Percentiles rank a stretch among this genome's conserved stretches.
These are phyloP conservation scores for Diutina pseudorugosa DNA, from an alignment of 1,139 yeast species.

Conservation along the genomic window DNA sequence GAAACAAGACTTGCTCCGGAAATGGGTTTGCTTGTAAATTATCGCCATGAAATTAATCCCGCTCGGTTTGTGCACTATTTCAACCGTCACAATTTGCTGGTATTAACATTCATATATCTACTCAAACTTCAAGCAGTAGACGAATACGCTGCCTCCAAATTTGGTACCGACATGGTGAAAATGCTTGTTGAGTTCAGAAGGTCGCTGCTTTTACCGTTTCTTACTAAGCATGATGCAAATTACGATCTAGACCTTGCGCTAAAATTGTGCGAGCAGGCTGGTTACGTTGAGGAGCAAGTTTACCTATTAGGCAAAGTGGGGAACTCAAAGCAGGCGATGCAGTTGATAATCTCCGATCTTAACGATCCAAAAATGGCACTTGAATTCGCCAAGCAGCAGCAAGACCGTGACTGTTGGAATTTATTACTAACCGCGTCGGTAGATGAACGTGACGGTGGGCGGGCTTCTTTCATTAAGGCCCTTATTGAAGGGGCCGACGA, in stretches of 20 bases:
- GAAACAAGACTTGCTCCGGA: slow-evolving; percentile 29
- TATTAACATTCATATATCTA: slow-evolving; percentile 49
- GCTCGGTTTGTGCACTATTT: slow-evolving; percentile 35
- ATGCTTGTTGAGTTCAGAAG: slow-evolving; percentile 55
- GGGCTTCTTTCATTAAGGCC: slow-evolving; percentile 65
- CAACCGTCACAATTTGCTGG: slow-evolving; percentile 28
- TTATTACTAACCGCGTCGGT: slow-evolving; percentile 60
- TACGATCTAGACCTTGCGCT: slow-evolving; percentile 68
- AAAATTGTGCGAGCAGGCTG: slow-evolving; percentile 41
- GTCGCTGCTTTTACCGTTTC: slow-evolving; percentile 39
- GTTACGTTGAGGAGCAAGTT: slow-evolving; percentile 57
- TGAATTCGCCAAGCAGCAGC: slow-evolving; percentile 60
- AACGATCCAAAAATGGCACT: slow-evolving; percentile 77
- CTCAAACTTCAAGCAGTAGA: slow-evolving; percentile 45
- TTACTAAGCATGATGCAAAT: slow-evolving; percentile 33
- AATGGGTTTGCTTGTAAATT: slow-evolving; percentile 46
- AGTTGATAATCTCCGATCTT: slow-evolving; percentile 61
- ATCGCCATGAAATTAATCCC: slow-evolving; percentile 55
- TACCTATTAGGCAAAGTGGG: slow-evolving; percentile 78
- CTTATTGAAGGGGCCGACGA: slow-evolving; percentile 62
- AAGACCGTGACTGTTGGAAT: slow-evolving; percentile 71
- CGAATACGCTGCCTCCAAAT: slow-evolving; percentile 37
- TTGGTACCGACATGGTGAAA: slow-evolving; percentile 55
- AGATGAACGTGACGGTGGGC: slow-evolving; percentile 15
- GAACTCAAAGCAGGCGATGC: slow-evolving; percentile 62